Percentiles rank a stretch among this genome's conserved stretches.
phyloP scores from a whole-genome alignment of 176 grass and related monocot species.

The Triticum aestivum region IWGSC_CS_RefSeq_v2.1 NC_057797.1:707641462-707641961 shows the following conservation, averaged over 20 bases:
- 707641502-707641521: too few species aligned
- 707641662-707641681: conserved; percentile 23
- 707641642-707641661: neutral
- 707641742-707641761: conserved; percentile 22
- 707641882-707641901: conserved; percentile 14
- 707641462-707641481: neutral
- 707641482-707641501: neutral
- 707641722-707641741: neutral
- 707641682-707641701: neutral
- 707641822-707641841: conserved; percentile 6
- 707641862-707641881: neutral
- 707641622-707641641: neutral
- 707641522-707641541: neutral
- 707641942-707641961: neutral
- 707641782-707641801: conserved; percentile 45
- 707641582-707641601: neutral
- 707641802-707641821: conserved; percentile 31
- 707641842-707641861: conserved; percentile 21
- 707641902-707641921: conserved; percentile 11
- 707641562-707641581: neutral
- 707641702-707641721: neutral
- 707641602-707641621: neutral
- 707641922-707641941: neutral
- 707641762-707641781: conserved; percentile 29
- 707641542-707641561: neutral